phyloP scores from a whole-genome alignment of 2,329 filamentous ascomycete genomes.

The Rachicladosporium sp. region DNA sequence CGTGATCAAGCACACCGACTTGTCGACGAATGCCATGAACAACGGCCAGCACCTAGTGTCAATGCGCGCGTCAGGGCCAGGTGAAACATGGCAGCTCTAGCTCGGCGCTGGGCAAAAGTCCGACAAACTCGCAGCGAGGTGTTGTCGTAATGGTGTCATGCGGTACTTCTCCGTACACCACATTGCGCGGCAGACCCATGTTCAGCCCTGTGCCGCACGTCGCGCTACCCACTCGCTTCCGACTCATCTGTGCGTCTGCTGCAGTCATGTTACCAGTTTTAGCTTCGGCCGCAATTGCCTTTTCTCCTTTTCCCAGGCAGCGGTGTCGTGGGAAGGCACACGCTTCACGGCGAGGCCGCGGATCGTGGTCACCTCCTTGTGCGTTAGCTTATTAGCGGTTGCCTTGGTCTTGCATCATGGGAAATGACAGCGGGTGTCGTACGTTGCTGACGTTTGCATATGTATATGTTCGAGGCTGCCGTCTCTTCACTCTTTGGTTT shows the following conservation, averaged over 20 bases:
- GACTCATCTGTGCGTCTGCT: not conserved
- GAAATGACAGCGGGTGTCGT: slow-evolving; percentile 11
- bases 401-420: slow-evolving; percentile 16
- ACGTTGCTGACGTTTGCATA: slow-evolving; percentile 1
- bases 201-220: not conserved
- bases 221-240: not conserved
- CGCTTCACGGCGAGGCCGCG: not conserved
- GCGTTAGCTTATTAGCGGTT: slow-evolving; percentile 6
- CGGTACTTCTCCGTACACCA: too few species aligned
- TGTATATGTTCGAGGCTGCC: slow-evolving; percentile 3
- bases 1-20: too few species aligned
- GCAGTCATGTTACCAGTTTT: slow-evolving; percentile 8
- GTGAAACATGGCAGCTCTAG: too few species aligned
- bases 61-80: too few species aligned
- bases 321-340: slow-evolving; percentile 2
- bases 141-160: not conserved
- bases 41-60: too few species aligned
- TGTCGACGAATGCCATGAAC: too few species aligned
- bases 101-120: not conserved
- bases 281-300: slow-evolving; percentile 7
- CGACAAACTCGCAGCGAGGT: not conserved
- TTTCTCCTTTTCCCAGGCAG: slow-evolving; percentile 5
- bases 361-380: slow-evolving; percentile 9
- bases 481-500: not conserved
- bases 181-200: not conserved